These are phyloP conservation scores for Colletotrichum viniferum DNA, from an alignment of 2,329 filamentous ascomycete species.

Conservation along the genomic window DNA sequence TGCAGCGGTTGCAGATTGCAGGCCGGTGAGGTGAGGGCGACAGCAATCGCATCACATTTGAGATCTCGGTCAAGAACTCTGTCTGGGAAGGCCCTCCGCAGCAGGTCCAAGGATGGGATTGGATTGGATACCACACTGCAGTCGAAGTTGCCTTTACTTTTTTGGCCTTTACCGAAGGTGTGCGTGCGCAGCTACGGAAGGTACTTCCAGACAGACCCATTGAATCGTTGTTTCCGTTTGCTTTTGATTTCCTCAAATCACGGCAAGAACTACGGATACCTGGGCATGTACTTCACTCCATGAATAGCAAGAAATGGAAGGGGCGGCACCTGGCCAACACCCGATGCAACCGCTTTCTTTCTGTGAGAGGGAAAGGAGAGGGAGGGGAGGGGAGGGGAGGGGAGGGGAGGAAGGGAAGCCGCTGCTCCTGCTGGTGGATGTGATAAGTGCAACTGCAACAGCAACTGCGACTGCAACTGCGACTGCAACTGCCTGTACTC, in stretches of 20 bases:
- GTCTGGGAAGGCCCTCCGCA: background rate
- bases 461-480: background rate
- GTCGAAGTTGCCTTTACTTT: background rate
- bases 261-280: background rate
- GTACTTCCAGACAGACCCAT: background rate
- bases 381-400: background rate
- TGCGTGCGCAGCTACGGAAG: background rate
- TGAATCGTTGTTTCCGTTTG: background rate
- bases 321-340: background rate
- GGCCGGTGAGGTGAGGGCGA: background rate
- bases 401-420: background rate
- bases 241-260: background rate
- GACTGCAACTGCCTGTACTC: background rate
- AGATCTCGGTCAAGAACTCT: background rate
- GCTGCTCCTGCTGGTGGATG: background rate
- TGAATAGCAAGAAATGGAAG: background rate
- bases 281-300: background rate
- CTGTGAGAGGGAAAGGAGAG: background rate
- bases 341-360: background rate
- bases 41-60: background rate
- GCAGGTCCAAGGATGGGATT: background rate
- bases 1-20: background rate
- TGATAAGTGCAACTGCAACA: background rate
- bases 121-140: background rate
- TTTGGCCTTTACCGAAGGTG: background rate